These are phyloP conservation scores for Populus deltoides DNA, from an alignment of 345 rosid genomes.

Conservation along the genomic window DNA sequence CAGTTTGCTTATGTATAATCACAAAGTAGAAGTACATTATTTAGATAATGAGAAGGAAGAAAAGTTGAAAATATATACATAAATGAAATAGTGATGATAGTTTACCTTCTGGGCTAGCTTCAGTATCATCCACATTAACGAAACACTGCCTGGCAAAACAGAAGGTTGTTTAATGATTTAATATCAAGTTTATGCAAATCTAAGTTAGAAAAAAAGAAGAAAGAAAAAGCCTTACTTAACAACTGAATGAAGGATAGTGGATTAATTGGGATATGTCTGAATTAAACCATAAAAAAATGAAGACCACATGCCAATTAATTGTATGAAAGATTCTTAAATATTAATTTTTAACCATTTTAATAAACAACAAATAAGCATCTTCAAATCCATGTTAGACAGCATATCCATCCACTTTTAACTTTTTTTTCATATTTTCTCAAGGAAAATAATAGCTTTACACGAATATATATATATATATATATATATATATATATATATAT, in stretches of 20 bases:
- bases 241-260: constrained; percentile 86
- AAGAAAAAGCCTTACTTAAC: constrained; percentile 56
- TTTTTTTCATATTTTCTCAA: too few relatives aligned
- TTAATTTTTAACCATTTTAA: too few relatives aligned
- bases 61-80: background rate
- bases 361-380: too few relatives aligned
- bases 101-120: constrained; percentile 74
- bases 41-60: background rate
- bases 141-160: constrained; percentile 72
- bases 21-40: background rate
- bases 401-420: too few relatives aligned
- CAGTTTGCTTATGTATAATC: background rate
- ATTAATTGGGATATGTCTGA: constrained; percentile 59
- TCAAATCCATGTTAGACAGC: too few relatives aligned
- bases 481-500: too few relatives aligned
- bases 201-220: background rate
- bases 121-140: constrained; percentile 74
- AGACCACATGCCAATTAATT: background rate
- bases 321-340: too few relatives aligned
- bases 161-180: background rate
- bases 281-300: background rate
- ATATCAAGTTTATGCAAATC: background rate
- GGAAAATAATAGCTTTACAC: too few relatives aligned
- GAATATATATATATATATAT: too few relatives aligned
- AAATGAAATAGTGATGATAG: background rate